phyloP scores from a whole-genome alignment of 2,329 filamentous ascomycete genomes.

The Dryadomyces quercivorus region DNA sequence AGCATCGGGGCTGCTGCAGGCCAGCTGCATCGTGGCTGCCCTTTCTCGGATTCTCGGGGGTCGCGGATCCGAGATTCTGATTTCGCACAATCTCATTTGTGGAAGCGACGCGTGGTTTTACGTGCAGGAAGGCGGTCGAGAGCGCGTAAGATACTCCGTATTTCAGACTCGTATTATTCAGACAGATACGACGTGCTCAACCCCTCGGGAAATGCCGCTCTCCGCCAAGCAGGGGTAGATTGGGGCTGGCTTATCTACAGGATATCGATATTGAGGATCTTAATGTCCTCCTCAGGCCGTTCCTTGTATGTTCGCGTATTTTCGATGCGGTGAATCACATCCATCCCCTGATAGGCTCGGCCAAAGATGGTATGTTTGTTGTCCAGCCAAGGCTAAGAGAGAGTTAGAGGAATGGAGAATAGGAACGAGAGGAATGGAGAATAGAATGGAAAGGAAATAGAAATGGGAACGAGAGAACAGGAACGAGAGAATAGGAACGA shows the following conservation, averaged over 20 bases:
- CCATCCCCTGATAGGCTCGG: slow-evolving; percentile 75
- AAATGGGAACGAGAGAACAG: neutral
- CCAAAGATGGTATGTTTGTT: slow-evolving; percentile 96
- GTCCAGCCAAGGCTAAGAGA: slow-evolving; percentile 68
- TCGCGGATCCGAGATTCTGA: too few relatives aligned
- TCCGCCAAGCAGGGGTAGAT: too few relatives aligned
- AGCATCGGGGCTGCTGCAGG: slow-evolving; percentile 1
- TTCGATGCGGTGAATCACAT: slow-evolving; percentile 94
- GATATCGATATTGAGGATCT: slow-evolving; percentile 79
- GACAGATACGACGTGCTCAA: too few relatives aligned
- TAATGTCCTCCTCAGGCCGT: slow-evolving; percentile 93
- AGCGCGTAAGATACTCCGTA: too few relatives aligned
- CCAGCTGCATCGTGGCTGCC: too few relatives aligned
- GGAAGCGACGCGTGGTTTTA: too few relatives aligned
- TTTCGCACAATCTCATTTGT: too few relatives aligned
- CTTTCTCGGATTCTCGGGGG: too few relatives aligned
- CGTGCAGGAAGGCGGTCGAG: too few relatives aligned
- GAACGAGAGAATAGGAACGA: neutral
- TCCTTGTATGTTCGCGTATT: slow-evolving; percentile 78
- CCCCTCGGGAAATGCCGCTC: too few relatives aligned
- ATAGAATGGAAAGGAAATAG: neutral
- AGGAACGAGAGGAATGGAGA: neutral
- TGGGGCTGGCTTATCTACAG: slow-evolving; percentile 21
- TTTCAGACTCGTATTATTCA: too few relatives aligned
- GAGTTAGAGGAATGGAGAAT: neutral